phyloP scores from a whole-genome alignment of 2,329 filamentous ascomycete genomes.

The Dactylellina sp. region DNA sequence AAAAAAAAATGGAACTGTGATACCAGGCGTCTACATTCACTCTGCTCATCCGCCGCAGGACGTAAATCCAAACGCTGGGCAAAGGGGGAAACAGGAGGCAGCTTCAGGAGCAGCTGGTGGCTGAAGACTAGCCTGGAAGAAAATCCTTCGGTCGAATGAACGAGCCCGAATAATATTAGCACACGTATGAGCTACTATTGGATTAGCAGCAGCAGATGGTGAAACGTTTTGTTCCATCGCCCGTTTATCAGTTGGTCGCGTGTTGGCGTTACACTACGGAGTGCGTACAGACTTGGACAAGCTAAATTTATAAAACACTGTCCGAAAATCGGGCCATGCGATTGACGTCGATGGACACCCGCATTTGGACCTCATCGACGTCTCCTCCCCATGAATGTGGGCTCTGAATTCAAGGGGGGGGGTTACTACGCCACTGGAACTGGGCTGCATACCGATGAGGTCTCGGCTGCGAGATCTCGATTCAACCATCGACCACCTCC shows the following conservation, averaged over 20 bases:
- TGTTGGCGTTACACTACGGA: not conserved
- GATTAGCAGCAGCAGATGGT: conserved; percentile 1
- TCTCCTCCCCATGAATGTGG: too few species aligned
- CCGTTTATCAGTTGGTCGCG: conserved; percentile 1
- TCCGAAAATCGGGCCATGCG: too few species aligned
- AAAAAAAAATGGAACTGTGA: conserved; percentile 15
- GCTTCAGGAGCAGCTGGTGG: not conserved
- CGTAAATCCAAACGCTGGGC: not conserved
- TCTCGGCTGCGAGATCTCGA: too few species aligned
- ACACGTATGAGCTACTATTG: not conserved
- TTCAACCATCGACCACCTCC: not conserved
- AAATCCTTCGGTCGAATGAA: not conserved
- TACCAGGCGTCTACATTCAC: not conserved
- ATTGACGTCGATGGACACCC: too few species aligned
- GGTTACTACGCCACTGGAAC: too few species aligned
- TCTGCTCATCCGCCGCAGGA: too few species aligned
- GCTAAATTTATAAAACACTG: too few species aligned
- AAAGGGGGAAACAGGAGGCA: not conserved
- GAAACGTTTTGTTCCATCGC: conserved; percentile 6
- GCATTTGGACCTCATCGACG: too few species aligned
- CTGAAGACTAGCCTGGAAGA: not conserved
- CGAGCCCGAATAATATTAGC: conserved; percentile 5
- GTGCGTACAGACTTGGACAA: too few species aligned
- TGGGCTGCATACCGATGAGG: too few species aligned
- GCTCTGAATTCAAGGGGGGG: too few species aligned